Conservation (phyloP, 495 filamentous ascomycete genomes). For the Lichenothelia convexa region DNA sequence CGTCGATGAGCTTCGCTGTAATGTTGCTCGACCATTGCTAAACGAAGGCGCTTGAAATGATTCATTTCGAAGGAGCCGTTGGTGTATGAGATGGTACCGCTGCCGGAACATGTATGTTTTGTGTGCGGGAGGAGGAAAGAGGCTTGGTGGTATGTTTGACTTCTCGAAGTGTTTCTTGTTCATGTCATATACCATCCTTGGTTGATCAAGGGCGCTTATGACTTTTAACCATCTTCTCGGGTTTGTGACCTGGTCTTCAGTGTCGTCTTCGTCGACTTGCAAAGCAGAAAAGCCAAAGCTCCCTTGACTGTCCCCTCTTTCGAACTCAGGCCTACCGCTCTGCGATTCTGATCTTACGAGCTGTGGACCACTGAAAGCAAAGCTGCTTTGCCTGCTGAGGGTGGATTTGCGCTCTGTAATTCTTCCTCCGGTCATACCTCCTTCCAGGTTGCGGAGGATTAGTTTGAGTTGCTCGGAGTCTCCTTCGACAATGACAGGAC, state of each 20-base stretch:
- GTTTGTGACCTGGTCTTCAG: slow-evolving; percentile 35
- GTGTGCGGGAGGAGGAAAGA: slow-evolving; percentile 62
- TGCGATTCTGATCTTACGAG: too few relatives aligned
- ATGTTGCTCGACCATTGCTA: slow-evolving; percentile 13
- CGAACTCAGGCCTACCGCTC: slow-evolving; percentile 15
- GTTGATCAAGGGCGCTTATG: slow-evolving; percentile 67
- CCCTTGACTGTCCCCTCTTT: slow-evolving; percentile 32
- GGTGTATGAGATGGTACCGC: slow-evolving; percentile 75
- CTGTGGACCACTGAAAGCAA: slow-evolving; percentile 21
- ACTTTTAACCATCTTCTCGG: slow-evolving; percentile 63
- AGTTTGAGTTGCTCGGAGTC: slow-evolving; percentile 54
- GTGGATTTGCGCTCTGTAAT: slow-evolving; percentile 24
- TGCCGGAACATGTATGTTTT: slow-evolving; percentile 78
- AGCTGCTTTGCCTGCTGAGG: slow-evolving; percentile 41
- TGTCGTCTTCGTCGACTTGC: slow-evolving; percentile 42
- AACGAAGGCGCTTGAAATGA: slow-evolving; percentile 70
- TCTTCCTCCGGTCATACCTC: slow-evolving; percentile 65
- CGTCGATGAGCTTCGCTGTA: slow-evolving; percentile 24
- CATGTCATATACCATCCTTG: slow-evolving; percentile 66
- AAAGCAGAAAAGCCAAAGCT: slow-evolving; percentile 45
- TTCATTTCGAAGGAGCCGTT: slow-evolving; percentile 80
- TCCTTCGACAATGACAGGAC: slow-evolving; percentile 73
- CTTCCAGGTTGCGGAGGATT: slow-evolving; percentile 66
- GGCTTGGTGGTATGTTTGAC: slow-evolving; percentile 34
- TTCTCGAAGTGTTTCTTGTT: slow-evolving; percentile 81